Conservation (phyloP, 352 stramenopile genomes). For the Globisporangium takayamanum region DNA sequence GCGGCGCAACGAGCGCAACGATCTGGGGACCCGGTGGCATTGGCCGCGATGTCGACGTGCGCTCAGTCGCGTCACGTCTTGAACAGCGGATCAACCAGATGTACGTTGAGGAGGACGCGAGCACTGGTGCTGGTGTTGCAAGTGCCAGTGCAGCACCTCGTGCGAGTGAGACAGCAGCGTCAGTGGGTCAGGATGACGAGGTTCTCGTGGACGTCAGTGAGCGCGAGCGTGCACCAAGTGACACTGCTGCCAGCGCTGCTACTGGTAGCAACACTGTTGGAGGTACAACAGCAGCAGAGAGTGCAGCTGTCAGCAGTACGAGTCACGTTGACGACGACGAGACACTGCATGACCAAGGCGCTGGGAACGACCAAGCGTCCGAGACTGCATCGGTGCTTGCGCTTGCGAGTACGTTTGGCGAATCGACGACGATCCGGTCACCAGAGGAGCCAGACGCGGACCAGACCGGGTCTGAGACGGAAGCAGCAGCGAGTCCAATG, state of each 20-base stretch:
- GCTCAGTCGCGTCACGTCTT: conserved; percentile 63
- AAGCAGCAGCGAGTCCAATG: conserved; percentile 25
- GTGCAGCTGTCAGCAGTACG: not conserved
- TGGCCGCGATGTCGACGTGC: conserved; percentile 45
- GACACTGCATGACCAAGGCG: conserved; percentile 9
- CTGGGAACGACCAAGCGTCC: conserved; percentile 22
- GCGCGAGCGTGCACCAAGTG: too few species aligned
- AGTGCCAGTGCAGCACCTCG: conserved; percentile 4
- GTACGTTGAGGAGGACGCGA: conserved; percentile 28
- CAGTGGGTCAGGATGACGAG: too few species aligned
- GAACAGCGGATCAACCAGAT: conserved; percentile 66
- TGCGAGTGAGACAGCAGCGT: not conserved
- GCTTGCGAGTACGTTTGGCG: conserved; percentile 76
- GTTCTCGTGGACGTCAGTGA: too few species aligned
- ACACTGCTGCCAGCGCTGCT: too few species aligned
- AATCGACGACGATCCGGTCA: conserved; percentile 75
- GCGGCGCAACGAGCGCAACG: conserved; percentile 16
- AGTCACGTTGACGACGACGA: not conserved
- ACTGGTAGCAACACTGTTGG: too few species aligned
- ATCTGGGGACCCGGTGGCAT: conserved; percentile 31
- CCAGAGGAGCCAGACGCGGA: conserved; percentile 52
- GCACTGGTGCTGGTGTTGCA: conserved; percentile 6
- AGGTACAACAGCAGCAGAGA: not conserved
- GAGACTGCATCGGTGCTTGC: conserved; percentile 77
- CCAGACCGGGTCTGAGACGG: conserved; percentile 34